Base-by-base conservation (phyloP, 1,139 yeast species). In the Lizanozyma gosingica region DNA sequence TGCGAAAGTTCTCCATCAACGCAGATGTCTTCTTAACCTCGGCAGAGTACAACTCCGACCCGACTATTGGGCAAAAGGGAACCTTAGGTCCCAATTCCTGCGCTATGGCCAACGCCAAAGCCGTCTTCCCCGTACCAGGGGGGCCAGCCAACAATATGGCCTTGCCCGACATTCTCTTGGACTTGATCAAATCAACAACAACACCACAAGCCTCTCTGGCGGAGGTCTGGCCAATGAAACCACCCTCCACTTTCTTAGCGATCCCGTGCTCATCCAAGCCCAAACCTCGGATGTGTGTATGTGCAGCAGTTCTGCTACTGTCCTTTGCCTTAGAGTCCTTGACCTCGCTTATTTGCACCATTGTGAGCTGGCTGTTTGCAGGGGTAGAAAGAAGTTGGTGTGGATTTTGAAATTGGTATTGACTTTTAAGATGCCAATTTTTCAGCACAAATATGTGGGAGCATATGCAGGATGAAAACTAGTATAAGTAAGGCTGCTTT, bases 151-250 rank as follows among this genome's bases (percentile, higher is more conserved):
- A 71, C 46, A 92, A 65, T 38, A 92, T 80, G n/a, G 97, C 98
- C 58, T 88, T 86, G 22, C 98, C 98, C 42, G 95, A 83, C 86
- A 92, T 83, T 60, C 83, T 88, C 57, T 86, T 87, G 34, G 92
- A 83, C 63, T 88, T 90, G 65, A 92, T 88, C 55, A 92, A 70
- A 62, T 92, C 98, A 33, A 92, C 97, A 48, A 92, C 77, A 40
- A 94, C 82, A 46, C 98, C 98, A 60, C 97, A 90, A 1, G 97
- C 97, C 63, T 92, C 98, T 60, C 98, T 77, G 14, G 99, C 98
- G 51, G 82, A 87, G 11, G 73, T 72, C 62, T 92, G 99, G 37
- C 98, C 98, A 38, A 92, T 95, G 58, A 92, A 92, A 3, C 97
- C 97, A 37, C 94, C 95, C 57, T 90, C 97, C 35, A 84, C 76